These are phyloP conservation scores for Hypericum androsaemum DNA, from an alignment of 345 rosid species.

Conservation along the genomic window DNA sequence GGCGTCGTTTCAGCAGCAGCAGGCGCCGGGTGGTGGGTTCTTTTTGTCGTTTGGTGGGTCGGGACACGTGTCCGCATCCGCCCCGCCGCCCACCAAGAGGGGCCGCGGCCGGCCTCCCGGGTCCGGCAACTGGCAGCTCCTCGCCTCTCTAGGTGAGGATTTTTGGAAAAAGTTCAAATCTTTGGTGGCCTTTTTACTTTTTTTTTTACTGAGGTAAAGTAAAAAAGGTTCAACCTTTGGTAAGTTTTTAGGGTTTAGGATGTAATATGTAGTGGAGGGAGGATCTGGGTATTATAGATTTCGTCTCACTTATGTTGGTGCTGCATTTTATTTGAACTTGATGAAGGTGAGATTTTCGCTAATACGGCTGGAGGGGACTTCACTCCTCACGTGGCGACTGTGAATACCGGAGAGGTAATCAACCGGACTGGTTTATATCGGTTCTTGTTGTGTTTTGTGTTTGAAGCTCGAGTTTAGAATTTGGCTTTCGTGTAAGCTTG, in stretches of 20 bases:
- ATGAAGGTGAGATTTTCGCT: slow-evolving; percentile 41
- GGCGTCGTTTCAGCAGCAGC: slow-evolving; percentile 1
- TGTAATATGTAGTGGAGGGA: too few relatives aligned
- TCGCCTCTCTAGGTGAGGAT: slow-evolving; percentile 48
- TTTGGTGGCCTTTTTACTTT: too few relatives aligned
- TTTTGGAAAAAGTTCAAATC: too few relatives aligned
- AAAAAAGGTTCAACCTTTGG: too few relatives aligned
- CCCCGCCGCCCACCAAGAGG: slow-evolving; percentile 22
- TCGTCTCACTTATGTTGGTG: slow-evolving; percentile 1
- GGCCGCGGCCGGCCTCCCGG: slow-evolving; percentile 54
- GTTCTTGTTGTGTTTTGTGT: not conserved
- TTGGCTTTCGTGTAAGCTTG: not conserved
- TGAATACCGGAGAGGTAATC: slow-evolving; percentile 27
- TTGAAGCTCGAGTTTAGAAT: too few relatives aligned
- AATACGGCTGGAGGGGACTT: slow-evolving; percentile 59
- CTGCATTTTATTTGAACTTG: slow-evolving; percentile 8
- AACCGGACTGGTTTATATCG: too few relatives aligned
- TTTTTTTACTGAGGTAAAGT: too few relatives aligned
- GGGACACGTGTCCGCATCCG: too few relatives aligned
- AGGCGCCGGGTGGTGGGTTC: slow-evolving; percentile 15
- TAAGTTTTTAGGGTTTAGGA: too few relatives aligned
- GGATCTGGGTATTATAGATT: too few relatives aligned
- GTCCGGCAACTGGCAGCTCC: slow-evolving; percentile 50
- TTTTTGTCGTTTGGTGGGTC: slow-evolving; percentile 13
- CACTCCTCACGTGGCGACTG: slow-evolving; percentile 42